Conservation (phyloP, 2,329 filamentous ascomycete genomes). For the Taxawa tesnikishii region DNA sequence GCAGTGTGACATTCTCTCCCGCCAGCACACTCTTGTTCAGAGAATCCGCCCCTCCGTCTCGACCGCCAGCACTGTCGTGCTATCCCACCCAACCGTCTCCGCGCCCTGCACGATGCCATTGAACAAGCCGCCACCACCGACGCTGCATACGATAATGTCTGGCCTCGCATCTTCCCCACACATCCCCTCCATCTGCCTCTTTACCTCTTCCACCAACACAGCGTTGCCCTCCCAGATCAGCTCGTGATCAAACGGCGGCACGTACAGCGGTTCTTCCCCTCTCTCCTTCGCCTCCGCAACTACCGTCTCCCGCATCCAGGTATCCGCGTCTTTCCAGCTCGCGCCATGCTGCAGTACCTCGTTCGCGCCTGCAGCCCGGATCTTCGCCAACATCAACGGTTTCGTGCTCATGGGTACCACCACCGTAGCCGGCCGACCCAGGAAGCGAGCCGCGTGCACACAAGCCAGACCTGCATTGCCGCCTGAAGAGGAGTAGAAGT, state of each 20-base stretch:
- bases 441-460: constrained; percentile 55
- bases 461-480: constrained; percentile 80
- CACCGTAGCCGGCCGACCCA: constrained; percentile 58
- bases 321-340: constrained; percentile 58
- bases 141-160: constrained; percentile 63
- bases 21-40: constrained; percentile 50
- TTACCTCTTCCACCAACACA: constrained; percentile 43
- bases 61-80: constrained; percentile 51
- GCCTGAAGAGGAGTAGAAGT: constrained; percentile 71
- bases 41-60: constrained; percentile 63
- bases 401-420: constrained; percentile 58
- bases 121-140: constrained; percentile 70
- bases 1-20: constrained; percentile 44
- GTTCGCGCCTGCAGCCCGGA: constrained; percentile 53
- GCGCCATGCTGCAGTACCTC: constrained; percentile 57
- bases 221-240: constrained; percentile 56
- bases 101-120: constrained; percentile 64
- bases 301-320: constrained; percentile 47
- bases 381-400: constrained; percentile 57
- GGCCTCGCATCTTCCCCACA: constrained; percentile 31
- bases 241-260: constrained; percentile 58
- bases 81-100: constrained; percentile 27
- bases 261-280: constrained; percentile 46
- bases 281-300: constrained; percentile 26
- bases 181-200: constrained; percentile 23